Percentiles rank a stretch among this genome's conserved stretches.
Evolutionary conservation across 768 basidiomycete species (phyloP).

Genomic region (Boletus patriciae): DNA sequence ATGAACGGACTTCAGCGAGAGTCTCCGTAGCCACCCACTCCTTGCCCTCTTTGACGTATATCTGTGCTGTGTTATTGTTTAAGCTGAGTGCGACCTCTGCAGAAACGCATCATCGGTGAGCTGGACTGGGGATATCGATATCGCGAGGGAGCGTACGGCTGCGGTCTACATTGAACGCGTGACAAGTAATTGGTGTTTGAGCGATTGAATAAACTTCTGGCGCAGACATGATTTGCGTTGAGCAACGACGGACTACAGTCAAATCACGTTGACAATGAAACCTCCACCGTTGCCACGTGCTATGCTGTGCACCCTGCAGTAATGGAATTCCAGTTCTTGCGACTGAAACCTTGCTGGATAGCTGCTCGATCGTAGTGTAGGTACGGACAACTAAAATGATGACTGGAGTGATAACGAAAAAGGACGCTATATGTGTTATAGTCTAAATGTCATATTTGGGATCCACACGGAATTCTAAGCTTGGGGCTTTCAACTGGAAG

Average conservation of each 20-base stretch:
- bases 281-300: slow-evolving; percentile 5
- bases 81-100: slow-evolving; percentile 89
- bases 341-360: no score
- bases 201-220: slow-evolving; percentile 78
- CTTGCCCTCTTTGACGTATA: slow-evolving; percentile 64
- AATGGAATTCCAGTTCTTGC: no score
- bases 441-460: no score
- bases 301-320: background rate
- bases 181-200: slow-evolving; percentile 83
- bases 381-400: no score
- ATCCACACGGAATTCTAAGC: no score
- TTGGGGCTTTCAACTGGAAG: no score
- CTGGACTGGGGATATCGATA: background rate
- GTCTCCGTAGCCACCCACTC: slow-evolving; percentile 75
- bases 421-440: no score
- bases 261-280: no score
- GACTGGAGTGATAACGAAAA: no score
- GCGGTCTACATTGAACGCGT: slow-evolving; percentile 89
- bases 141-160: slow-evolving; percentile 58
- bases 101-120: slow-evolving; percentile 7
- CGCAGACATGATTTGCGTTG: slow-evolving; percentile 49
- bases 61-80: slow-evolving; percentile 86
- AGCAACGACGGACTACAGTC: background rate
- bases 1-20: slow-evolving; percentile 71
- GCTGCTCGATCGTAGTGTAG: no score